Evolutionary conservation across 805 yeast species (phyloP), one percentile per base, ranked within the genome.

Genomic region (Candida arabinofermentans): DNA sequence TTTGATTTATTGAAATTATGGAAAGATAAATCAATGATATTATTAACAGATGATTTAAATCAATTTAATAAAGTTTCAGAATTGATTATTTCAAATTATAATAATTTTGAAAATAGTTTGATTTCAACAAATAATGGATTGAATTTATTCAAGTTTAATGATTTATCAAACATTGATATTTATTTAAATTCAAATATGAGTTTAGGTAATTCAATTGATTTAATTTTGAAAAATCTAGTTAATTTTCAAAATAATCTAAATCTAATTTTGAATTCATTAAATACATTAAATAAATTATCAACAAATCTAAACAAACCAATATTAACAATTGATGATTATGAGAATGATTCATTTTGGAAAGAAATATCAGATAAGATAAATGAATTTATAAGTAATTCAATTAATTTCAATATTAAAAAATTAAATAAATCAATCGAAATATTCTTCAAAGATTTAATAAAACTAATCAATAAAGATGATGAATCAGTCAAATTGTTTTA

Each of bases 271-370:
- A 39, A 37, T 1, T 49, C 64, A 5, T 35, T 61, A 5, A 53
- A 44, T 16, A 44, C 50, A 4, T 29, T 64, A 7, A 41, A 48
- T 3, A 45, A 43, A 8, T 42, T 59, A 17, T 43, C 59, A 2
- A 31, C 27, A 2, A 41, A 47, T 3, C 34, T 65, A 27, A 37
- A 37, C 2, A 62, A 58, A 36, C 69, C 66, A 18, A 46, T 61
- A 2, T 41, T 65, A 30, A 58, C 68, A n/a, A 54, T 64, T 34
- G 70, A 65, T 47, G 69, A 64, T 38, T 43, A 47, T 27, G 69
- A 64, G 33, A 53, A 64, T 43, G 61, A 59, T 17, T 52, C 43
- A 14, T 61, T 58, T 36, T 65, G 70, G 70, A 14, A 29, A 4
- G 7, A 16, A 0, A 31, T 46, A 2, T 40, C 53, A 3, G n/a